Evolutionary conservation across 768 basidiomycete genomes (phyloP).

Genomic region (Boletus vermiculosoides): DNA sequence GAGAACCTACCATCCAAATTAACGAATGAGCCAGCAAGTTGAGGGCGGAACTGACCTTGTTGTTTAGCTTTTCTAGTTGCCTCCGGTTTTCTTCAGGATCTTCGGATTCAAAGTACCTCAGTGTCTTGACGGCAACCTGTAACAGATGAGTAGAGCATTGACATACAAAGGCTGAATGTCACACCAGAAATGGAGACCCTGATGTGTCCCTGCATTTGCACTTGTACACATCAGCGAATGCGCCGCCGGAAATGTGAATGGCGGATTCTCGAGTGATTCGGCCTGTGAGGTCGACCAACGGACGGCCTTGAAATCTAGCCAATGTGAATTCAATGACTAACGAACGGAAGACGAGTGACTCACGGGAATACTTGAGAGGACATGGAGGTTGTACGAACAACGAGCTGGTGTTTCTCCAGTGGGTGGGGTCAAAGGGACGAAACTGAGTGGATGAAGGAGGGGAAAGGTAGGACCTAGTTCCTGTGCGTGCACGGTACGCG

Average conservation of each 20-base stretch:
- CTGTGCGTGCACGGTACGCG: too few species aligned
- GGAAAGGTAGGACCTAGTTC: too few species aligned
- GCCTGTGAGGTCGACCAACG: slow-evolving; percentile 6
- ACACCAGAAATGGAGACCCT: neutral
- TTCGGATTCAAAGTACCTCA: neutral
- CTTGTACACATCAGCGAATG: slow-evolving; percentile 5
- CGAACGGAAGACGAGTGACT: neutral
- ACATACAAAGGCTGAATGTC: too few species aligned
- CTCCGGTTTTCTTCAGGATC: neutral
- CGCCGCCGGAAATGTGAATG: neutral
- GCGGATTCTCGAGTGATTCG: neutral
- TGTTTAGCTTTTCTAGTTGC: neutral
- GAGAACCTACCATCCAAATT: neutral
- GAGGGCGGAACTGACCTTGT: neutral
- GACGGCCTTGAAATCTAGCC: neutral
- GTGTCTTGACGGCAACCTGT: neutral
- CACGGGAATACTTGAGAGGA: neutral
- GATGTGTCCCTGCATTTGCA: neutral
- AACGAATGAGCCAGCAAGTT: neutral
- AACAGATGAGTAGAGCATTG: neutral
- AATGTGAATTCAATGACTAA: neutral
- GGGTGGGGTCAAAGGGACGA: neutral
- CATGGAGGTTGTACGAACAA: neutral
- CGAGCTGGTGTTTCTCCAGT: neutral
- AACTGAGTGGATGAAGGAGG: neutral